Base-by-base conservation (phyloP, 164 flowering plant species). In the Vitis riparia region DNA sequence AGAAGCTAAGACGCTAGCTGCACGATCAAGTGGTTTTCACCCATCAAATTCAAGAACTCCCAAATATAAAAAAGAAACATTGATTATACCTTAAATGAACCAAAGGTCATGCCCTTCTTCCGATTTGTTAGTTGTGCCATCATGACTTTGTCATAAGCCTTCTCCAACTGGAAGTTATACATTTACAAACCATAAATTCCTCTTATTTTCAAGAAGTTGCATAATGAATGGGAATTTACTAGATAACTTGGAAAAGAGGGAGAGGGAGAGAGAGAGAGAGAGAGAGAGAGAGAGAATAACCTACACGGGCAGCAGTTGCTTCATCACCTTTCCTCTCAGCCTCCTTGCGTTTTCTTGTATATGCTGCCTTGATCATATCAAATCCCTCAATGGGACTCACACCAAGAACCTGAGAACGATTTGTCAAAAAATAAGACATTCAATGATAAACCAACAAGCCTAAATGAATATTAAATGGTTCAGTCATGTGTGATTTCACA, bases 141-240 rank as follows among this genome's bases (percentile, higher is more conserved):
- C 97, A 95, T 91, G 77, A 95, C 68, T 76, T 86, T 88, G 82
- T 95, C 99, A 83, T 95, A 95, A 55, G 99, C 98, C 77, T 79
- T 81, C 76, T 93, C 98, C 76, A 95, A 84, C 98, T 95, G 87
- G 10, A 75, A 71, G 72, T 16, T 65, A 16, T 32, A 70, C 11
- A 71, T 57, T 8, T 30, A 49, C 3, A 76, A 68, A 57, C 8
- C 50, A 51, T 30, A 59, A 30, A 30, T 48, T 29, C 52, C 58
- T 14, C 29, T 62, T 37, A 37, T 37, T 6, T 37, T 37, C 44
- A 6, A 37, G 44, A 37, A 37, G 44, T 37, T 37, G 44, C 44
- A 37, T 3, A 37, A 37, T 37, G 44, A 37, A 37, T 37, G 44
- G 44, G 2, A 3, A 37, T 37, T 37, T 6, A 37, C 44, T 37